Evolutionary conservation across 352 stramenopile genomes (phyloP).

Genomic region (Globisporangium polare): DNA sequence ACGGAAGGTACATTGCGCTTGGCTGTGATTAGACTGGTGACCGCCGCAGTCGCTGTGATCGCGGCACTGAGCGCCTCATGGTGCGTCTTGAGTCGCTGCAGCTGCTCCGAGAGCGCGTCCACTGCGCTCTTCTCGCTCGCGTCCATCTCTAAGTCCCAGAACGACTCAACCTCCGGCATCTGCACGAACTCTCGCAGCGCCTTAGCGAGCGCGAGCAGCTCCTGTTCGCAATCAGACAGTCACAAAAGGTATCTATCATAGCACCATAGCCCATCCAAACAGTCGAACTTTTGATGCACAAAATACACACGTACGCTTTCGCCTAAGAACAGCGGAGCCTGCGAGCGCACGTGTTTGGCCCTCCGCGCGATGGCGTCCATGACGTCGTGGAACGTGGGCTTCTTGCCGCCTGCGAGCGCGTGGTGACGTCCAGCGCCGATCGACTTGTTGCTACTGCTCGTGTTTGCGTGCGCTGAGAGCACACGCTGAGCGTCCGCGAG

Average conservation of each 20-base stretch:
- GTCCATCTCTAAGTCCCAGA: conserved; percentile 16
- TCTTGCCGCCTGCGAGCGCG: neutral
- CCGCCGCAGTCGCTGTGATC: conserved; percentile 11
- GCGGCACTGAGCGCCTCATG: neutral
- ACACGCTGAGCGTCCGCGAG: neutral
- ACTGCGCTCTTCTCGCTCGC: conserved; percentile 8
- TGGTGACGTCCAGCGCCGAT: neutral
- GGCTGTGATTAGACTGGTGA: conserved; percentile 12
- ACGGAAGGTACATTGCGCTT: conserved; percentile 17
- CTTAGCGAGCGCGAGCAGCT: conserved; percentile 12
- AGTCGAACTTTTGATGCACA: neutral
- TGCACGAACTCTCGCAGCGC: conserved; percentile 16
- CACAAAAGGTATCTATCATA: neutral
- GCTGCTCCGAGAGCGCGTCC: conserved; percentile 7
- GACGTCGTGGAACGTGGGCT: conserved; percentile 6
- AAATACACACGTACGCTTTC: conserved; percentile 12
- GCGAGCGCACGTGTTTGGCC: neutral
- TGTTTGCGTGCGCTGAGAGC: neutral
- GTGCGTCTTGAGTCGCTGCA: conserved; percentile 10
- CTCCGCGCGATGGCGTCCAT: conserved; percentile 11
- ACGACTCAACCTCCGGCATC: conserved; percentile 15
- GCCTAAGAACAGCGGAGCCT: conserved; percentile 20
- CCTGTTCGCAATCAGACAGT: conserved; percentile 8
- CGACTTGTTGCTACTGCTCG: neutral
- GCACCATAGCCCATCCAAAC: neutral